phyloP scores from a whole-genome alignment of 345 rosid species.

The Ceriops tagal region DNA sequence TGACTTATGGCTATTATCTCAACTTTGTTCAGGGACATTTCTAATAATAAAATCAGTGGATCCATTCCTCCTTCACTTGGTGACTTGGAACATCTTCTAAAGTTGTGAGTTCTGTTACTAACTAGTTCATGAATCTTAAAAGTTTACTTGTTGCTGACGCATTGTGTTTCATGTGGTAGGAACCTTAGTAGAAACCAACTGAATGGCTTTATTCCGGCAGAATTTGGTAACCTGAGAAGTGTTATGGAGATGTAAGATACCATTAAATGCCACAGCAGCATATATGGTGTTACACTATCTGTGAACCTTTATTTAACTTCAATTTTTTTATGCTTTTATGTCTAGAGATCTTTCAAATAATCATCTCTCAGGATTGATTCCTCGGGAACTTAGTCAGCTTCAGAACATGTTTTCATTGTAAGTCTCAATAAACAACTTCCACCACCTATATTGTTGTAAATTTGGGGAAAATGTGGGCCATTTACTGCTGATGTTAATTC shows the following conservation, averaged over 20 bases:
- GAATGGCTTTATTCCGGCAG: conserved; percentile 69
- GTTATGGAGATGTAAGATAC: conserved; percentile 77
- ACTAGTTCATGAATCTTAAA: conserved; percentile 11
- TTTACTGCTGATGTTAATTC: neutral
- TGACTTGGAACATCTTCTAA: conserved; percentile 91
- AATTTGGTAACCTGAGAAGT: conserved; percentile 84
- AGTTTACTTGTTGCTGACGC: conserved; percentile 10
- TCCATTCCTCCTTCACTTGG: conserved; percentile 86
- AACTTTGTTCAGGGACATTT: conserved; percentile 61
- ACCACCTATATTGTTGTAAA: neutral
- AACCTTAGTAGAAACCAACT: conserved; percentile 78
- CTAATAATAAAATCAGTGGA: conserved; percentile 75
- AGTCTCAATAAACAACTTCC: conserved; percentile 15
- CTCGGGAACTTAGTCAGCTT: conserved; percentile 75
- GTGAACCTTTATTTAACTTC: neutral
- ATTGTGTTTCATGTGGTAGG: conserved; percentile 33
- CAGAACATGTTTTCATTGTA: conserved; percentile 67
- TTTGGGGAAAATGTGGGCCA: too few relatives aligned
- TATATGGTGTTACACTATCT: neutral
- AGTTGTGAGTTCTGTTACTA: conserved; percentile 54
- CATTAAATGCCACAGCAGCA: conserved; percentile 1
- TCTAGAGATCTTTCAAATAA: conserved; percentile 88
- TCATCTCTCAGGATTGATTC: conserved; percentile 72
- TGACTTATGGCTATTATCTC: neutral
- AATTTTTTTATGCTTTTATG: conserved; percentile 19